Base-by-base conservation (phyloP, 148 eudicot species). In the Fallopia convolvulus region DNA sequence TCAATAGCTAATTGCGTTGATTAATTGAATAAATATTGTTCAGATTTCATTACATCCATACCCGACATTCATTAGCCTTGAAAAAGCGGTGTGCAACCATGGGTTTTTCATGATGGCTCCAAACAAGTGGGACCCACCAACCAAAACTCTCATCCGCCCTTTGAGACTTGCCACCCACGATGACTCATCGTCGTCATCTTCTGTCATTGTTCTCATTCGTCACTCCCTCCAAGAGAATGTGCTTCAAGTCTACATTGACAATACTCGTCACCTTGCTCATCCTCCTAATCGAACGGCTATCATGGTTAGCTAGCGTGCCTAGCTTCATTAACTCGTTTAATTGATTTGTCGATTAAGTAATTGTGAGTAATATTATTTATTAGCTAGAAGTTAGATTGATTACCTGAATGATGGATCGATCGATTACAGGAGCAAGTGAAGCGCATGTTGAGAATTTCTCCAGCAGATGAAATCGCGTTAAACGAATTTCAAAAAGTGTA, bases 371-470 rank as follows among this genome's bases (percentile, higher is more conserved):
- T n/a, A n/a, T n/a, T n/a, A n/a, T n/a, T n/a, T n/a, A n/a, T n/a
- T n/a, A n/a, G n/a, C n/a, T n/a, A n/a, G n/a, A n/a, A n/a, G n/a
- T n/a, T n/a, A n/a, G n/a, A n/a, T n/a, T n/a, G n/a, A n/a, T n/a
- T n/a, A n/a, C n/a, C n/a, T n/a, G n/a, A n/a, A n/a, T n/a, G n/a
- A n/a, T n/a, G n/a, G n/a, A n/a, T n/a, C n/a, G n/a, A n/a, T n/a
- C n/a, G n/a, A n/a, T n/a, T n/a, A 8, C 26, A 83, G 85, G 63
- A 18, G 15, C 87, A 86, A 74, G 86, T 86, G 30, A 36, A 8
- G 21, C 72, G 92, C 13, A 89, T 89, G 92, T 44, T 86, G 30
- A 76, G 89, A 36, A 72, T 89, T 30, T 79, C 88, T n/a, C n/a
- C n/a, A n/a, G n/a, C n/a, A n/a, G n/a, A n/a, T n/a, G n/a, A n/a